Percentiles rank a stretch among this genome's conserved stretches.
Conservation (phyloP, 768 basidiomycete species). For the Trametes maxima region DNA sequence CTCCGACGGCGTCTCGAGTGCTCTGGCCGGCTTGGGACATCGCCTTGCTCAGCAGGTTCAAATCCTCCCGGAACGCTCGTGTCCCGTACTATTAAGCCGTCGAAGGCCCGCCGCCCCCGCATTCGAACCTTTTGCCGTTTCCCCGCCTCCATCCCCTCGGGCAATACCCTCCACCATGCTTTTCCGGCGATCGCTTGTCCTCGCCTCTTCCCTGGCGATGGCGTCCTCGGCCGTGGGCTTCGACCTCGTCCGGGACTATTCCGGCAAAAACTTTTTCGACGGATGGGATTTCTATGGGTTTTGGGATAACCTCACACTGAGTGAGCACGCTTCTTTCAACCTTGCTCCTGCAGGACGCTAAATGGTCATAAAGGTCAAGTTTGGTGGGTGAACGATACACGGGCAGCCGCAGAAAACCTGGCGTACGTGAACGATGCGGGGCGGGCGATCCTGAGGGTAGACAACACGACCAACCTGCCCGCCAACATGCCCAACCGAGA, state of each 20-base stretch:
- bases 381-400: slow-evolving; percentile 53
- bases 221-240: slow-evolving; percentile 26
- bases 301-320: slow-evolving; percentile 44
- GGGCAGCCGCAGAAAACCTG: slow-evolving; percentile 50
- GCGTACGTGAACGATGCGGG: slow-evolving; percentile 63
- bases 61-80: not conserved
- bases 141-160: not conserved
- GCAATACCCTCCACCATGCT: slow-evolving; percentile 5
- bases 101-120: not conserved
- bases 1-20: slow-evolving; percentile 6
- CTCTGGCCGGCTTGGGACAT: not conserved
- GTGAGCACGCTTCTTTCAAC: slow-evolving; percentile 25
- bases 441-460: slow-evolving; percentile 73
- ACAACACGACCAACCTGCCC: slow-evolving; percentile 62
- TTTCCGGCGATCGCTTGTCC: slow-evolving; percentile 1
- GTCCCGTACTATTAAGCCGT: not conserved
- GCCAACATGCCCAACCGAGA: slow-evolving; percentile 52
- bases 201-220: slow-evolving; percentile 9
- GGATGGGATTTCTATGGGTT: slow-evolving; percentile 46
- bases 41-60: not conserved
- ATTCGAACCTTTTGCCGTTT: not conserved
- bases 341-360: not conserved
- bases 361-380: slow-evolving; percentile 53
- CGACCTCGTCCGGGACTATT: slow-evolving; percentile 41
- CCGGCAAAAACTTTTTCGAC: slow-evolving; percentile 46